Evolutionary conservation across 768 basidiomycete species (phyloP).

Genomic region (Mycena latifolia): DNA sequence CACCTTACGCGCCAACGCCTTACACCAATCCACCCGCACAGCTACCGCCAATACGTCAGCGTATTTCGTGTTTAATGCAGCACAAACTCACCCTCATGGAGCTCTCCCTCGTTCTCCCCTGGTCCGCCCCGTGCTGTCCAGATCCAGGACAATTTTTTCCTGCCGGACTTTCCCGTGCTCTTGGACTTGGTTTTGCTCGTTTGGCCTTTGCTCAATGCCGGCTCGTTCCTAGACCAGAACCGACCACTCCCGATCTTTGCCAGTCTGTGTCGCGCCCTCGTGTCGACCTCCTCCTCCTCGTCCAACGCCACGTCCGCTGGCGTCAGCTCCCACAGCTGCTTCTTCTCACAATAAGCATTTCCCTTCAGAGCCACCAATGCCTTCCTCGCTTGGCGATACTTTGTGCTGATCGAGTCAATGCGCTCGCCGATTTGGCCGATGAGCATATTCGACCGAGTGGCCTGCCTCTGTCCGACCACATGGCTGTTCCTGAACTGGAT

Average conservation of each 20-base stretch:
- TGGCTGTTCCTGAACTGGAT: constrained; percentile 17
- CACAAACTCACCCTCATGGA: constrained; percentile 25
- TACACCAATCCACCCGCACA: background rate
- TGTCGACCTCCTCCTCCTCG: constrained; percentile 22
- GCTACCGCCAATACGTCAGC: background rate
- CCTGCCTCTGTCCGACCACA: constrained; percentile 4
- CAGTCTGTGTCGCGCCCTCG: background rate
- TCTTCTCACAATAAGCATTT: background rate
- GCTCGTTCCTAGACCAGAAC: background rate
- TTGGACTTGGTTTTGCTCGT: no score
- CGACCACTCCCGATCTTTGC: background rate
- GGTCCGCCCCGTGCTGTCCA: constrained; percentile 1
- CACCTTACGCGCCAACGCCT: background rate
- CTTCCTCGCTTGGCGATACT: constrained; percentile 16
- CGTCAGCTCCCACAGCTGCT: constrained; percentile 11
- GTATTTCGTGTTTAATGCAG: background rate
- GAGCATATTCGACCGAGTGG: background rate
- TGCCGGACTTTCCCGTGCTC: no score
- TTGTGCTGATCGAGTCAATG: background rate
- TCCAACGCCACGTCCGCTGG: constrained; percentile 4
- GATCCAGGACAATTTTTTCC: constrained; percentile 24
- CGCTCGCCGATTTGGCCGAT: constrained; percentile 15
- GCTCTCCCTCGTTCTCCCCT: background rate
- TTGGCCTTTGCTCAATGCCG: background rate
- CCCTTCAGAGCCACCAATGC: constrained; percentile 6